Evolutionary conservation across 257 asterid genomes (phyloP).

Genomic region (Ilex asprella): DNA sequence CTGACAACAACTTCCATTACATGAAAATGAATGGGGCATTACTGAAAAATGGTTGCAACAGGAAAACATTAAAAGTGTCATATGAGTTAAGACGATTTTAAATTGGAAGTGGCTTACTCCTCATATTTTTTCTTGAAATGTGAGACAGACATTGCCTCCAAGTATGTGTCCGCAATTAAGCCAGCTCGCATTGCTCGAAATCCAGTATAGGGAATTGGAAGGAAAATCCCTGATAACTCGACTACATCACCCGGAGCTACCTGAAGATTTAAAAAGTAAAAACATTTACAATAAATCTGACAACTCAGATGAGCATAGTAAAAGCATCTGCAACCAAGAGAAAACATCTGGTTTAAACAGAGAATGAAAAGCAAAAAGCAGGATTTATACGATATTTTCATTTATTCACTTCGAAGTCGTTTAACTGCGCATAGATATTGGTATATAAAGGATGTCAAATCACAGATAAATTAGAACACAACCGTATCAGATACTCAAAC

Average conservation of each 20-base stretch:
- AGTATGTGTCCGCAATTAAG: slow-evolving; percentile 91
- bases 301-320: slow-evolving; percentile 1
- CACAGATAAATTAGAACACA: too few relatives aligned
- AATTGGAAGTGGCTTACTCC: slow-evolving; percentile 49
- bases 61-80: not conserved
- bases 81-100: not conserved
- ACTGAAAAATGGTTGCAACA: not conserved
- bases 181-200: slow-evolving; percentile 99
- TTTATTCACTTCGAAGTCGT: too few relatives aligned
- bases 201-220: slow-evolving; percentile 93
- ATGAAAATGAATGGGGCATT: too few relatives aligned
- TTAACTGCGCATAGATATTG: too few relatives aligned
- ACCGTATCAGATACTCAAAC: too few relatives aligned
- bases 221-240: slow-evolving; percentile 93
- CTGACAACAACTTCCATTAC: too few relatives aligned
- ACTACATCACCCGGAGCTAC: slow-evolving; percentile 92
- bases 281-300: not conserved
- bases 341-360: not conserved
- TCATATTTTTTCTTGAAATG: slow-evolving; percentile 97
- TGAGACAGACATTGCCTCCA: slow-evolving; percentile 88
- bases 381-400: too few relatives aligned
- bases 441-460: too few relatives aligned
- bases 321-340: slow-evolving; percentile 3
- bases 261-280: slow-evolving; percentile 34
- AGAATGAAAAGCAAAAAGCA: too few relatives aligned